A percentile compares a stretch with the other conserved stretches of the same genome.
These are phyloP conservation scores for Ceratocystis cubensis DNA, from an alignment of 2,329 filamentous ascomycete genomes.

Conservation along the genomic window DNA sequence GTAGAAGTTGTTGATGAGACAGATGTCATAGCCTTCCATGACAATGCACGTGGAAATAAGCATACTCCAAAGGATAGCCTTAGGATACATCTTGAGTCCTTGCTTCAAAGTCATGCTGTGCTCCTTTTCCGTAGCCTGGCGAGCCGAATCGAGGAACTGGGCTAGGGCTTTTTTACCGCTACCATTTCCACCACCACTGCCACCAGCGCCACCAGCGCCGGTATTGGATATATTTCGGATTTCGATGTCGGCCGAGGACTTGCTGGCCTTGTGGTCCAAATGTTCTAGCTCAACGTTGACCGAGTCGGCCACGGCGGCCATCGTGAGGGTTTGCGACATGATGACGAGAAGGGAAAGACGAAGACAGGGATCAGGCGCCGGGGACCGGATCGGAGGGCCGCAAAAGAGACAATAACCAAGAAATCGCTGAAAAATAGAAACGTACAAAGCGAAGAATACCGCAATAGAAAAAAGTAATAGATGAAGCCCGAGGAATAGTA, in stretches of 20 bases:
- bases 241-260: conserved; percentile 41
- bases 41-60: conserved; percentile 81
- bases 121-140: conserved; percentile 45
- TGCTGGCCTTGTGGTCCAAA: conserved; percentile 55
- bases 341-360: neutral
- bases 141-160: conserved; percentile 29
- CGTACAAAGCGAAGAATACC: neutral
- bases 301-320: conserved; percentile 19
- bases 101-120: conserved; percentile 60
- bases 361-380: neutral
- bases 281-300: conserved; percentile 18
- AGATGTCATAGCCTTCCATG: conserved; percentile 85
- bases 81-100: conserved; percentile 71
- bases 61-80: conserved; percentile 71
- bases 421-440: neutral
- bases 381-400: neutral
- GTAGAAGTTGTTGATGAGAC: conserved; percentile 69
- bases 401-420: neutral
- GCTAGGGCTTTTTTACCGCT: conserved; percentile 31
- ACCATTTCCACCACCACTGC: conserved; percentile 21
- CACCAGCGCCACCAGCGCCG: neutral
- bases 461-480: neutral
- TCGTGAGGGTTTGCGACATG: conserved; percentile 21
- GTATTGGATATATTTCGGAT: neutral
- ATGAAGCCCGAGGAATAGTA: neutral